Base-by-base conservation (phyloP, 2,329 filamentous ascomycete genomes). In the Anisogramma anomala region DNA sequence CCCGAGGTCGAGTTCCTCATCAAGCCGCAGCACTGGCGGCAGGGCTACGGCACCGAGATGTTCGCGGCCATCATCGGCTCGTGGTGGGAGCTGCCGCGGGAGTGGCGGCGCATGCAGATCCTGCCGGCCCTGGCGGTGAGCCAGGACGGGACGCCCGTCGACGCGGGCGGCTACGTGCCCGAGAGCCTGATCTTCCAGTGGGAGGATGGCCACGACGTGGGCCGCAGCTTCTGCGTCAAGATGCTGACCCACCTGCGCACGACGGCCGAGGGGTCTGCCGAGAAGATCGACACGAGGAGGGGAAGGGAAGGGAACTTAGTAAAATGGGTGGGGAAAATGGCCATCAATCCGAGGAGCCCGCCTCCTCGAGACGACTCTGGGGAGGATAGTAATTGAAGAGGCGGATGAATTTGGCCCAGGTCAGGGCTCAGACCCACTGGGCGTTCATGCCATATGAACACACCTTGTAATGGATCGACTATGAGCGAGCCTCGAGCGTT, bases 11-110 rank as follows among this genome's bases (percentile, higher is more conserved):
- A 45, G 22, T 39, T 47, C 27, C 42, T 47, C 9, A 25, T 47
- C 4, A 41, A 41, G 26, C 36, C 41, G 3, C 22, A 35, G n/a
- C 30, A 39, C 31, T 41, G 37, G 22, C 34, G 45, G 20, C 38
- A 45, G 30, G 45, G 45, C 10, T 47, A 45, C 33, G 45, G 45
- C n/a, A 32, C 25, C 9, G 45, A 47, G 38, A 31, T 47, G 19
- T 47, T 39, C 38, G n/a, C 34, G 11, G 42, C 41, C 1, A 37
- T 47, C 14, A 41, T 47, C 13, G 26, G 19, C 26, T 31, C 39
- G 6, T 47, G 45, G 45, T 47, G 45, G 45, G 26, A 31, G 20
- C 38, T 47, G 6, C 45, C 42, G 18, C 28, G 45, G 10, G 45
- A 41, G 38, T 36, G 30, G 34, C 40, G 45, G 31, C 39, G 45